Evolutionary conservation across 1,284 basidiomycete species (phyloP).

Genomic region (Entoloma clypeatum): DNA sequence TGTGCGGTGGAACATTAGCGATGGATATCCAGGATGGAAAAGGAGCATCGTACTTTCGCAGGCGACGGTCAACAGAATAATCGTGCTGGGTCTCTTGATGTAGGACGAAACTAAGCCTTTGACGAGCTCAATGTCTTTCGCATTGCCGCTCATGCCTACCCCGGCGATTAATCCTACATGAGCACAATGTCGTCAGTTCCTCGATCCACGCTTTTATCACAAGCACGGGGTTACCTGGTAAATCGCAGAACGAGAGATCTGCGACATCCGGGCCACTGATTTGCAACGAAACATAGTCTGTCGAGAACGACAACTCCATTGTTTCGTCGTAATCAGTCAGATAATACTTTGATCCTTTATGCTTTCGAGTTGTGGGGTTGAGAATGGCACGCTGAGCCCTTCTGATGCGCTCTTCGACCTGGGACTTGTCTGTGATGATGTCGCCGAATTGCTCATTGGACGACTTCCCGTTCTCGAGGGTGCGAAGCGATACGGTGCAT

Average conservation of each 20-base stretch:
- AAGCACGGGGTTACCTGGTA: constrained; percentile 50
- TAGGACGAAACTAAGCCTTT: constrained; percentile 54
- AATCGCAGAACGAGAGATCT: constrained; percentile 68
- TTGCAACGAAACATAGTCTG: constrained; percentile 59
- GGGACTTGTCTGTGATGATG: constrained; percentile 43
- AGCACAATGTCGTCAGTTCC: no score
- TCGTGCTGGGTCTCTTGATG: constrained; percentile 59
- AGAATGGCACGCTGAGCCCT: constrained; percentile 72
- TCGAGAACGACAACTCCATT: constrained; percentile 53
- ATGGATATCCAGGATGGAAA: constrained; percentile 5
- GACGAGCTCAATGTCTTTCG: constrained; percentile 60
- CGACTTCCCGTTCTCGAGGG: constrained; percentile 41
- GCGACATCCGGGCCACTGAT: constrained; percentile 67
- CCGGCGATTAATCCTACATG: constrained; percentile 61
- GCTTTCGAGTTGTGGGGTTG: constrained; percentile 43
- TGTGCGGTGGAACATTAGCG: neutral
- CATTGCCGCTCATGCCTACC: constrained; percentile 45
- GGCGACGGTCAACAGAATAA: constrained; percentile 67
- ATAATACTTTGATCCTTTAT: constrained; percentile 33
- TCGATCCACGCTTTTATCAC: no score
- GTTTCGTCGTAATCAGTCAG: constrained; percentile 32
- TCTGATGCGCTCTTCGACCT: constrained; percentile 63
- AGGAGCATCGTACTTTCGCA: constrained; percentile 58
- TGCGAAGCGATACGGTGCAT: constrained; percentile 57
- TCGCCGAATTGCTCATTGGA: constrained; percentile 48